phyloP scores from a whole-genome alignment of 208 protist species.

The Angomonas deanei region DNA sequence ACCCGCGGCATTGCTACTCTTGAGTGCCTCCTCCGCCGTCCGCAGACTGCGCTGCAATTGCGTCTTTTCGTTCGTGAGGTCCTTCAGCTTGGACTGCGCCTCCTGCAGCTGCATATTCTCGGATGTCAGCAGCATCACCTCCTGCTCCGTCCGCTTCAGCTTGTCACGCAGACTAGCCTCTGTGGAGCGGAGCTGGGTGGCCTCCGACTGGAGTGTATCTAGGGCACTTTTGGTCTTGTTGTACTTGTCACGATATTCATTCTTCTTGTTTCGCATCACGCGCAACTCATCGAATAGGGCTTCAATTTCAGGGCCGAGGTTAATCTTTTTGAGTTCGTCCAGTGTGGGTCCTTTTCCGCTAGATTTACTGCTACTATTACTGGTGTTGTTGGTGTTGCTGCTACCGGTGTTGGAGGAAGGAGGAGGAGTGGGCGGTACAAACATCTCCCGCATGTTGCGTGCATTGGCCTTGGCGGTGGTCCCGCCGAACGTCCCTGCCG shows the following conservation, averaged over 20 bases:
- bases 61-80: slow-evolving; percentile 36
- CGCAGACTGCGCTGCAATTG: slow-evolving; percentile 34
- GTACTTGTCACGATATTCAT: slow-evolving; percentile 74
- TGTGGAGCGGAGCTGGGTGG: slow-evolving; percentile 20
- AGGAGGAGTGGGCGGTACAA: slow-evolving; percentile 2
- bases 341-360: slow-evolving; percentile 38
- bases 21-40: slow-evolving; percentile 17
- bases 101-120: slow-evolving; percentile 84
- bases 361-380: not conserved
- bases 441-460: slow-evolving; percentile 6
- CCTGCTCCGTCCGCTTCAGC: slow-evolving; percentile 65
- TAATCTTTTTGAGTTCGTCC: slow-evolving; percentile 78
- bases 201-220: slow-evolving; percentile 26
- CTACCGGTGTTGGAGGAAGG: not conserved
- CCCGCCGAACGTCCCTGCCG: not conserved
- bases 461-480: not conserved
- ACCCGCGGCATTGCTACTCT: slow-evolving; percentile 18
- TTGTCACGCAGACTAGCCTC: slow-evolving; percentile 52
- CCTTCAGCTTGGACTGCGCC: slow-evolving; percentile 39
- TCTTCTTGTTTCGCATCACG: slow-evolving; percentile 70
- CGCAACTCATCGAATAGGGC: slow-evolving; percentile 78
- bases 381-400: not conserved
- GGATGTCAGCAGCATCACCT: slow-evolving; percentile 80
- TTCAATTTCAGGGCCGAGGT: slow-evolving; percentile 85
- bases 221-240: slow-evolving; percentile 22